Base-by-base conservation (phyloP, 306 rosid species). In the Rosa lucieae region DNA sequence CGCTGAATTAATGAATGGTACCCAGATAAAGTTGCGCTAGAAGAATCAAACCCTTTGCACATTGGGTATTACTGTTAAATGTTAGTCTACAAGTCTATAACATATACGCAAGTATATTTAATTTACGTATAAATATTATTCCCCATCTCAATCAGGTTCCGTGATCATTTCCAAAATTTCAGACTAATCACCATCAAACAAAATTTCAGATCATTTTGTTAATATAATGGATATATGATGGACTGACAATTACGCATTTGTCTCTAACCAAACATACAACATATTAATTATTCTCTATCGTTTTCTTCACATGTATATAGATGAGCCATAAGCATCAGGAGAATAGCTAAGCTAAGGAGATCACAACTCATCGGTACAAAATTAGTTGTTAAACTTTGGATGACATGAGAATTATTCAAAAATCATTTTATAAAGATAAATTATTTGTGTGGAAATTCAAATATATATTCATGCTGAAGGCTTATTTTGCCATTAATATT, bases 91-190 rank as follows among this genome's bases (percentile, higher is more conserved):
- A 26, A 26, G 29, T 26, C 29, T 26, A 26, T 26, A 26, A 26
- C 29, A 26, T 26, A 26, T 26, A 26, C 29, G 29, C 29, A 26
- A 26, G 29, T 26, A 26, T 26, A 61, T 10, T 10, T 26, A 58
- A 1, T 48, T 55, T 23, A 4, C 9, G 67, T 11, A 3, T 14
- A 59, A 4, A 2, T 15, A 59, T 43, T 21, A 75, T 75, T 59
- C 78, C 70, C 78, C 9, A 59, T 75, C 70, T 59, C 55, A 43
- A 75, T 59, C 70, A 43, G 43, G 56, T 59, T 43, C 70, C 78
- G 70, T 75, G 51, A 75, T 48, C 70, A 75, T 35, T 58, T 74
- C 53, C 49, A 62, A 43, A 58, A 23, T 39, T 73, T 39, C 18
- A 23, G 32, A 42, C 58, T 59, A 59, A 35, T 23, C 55, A 37